Percentiles rank a stretch among this genome's conserved stretches.
Evolutionary conservation across 441 rosid genomes (phyloP).

Genomic region (Viola pubescens): DNA sequence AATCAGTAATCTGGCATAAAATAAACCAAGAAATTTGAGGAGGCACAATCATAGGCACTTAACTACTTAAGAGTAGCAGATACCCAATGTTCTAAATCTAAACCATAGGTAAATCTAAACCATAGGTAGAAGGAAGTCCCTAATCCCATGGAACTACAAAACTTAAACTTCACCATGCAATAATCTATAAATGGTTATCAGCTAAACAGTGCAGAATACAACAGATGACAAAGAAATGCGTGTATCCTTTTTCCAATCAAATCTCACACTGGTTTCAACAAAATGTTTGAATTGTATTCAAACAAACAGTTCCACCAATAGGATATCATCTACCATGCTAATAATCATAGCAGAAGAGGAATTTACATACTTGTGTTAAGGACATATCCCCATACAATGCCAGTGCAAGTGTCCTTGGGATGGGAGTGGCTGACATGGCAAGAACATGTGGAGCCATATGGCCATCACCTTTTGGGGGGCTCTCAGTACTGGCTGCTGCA

Average conservation of each 20-base stretch:
- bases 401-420: slow-evolving; percentile 91
- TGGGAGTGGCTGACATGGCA: slow-evolving; percentile 95
- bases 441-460: slow-evolving; percentile 95
- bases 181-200: no score
- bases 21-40: slow-evolving; percentile 8
- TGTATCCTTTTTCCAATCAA: no score
- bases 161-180: no score
- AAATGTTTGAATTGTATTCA: no score
- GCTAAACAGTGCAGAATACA: no score
- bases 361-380: slow-evolving; percentile 59
- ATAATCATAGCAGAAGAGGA: background rate
- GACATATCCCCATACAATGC: slow-evolving; percentile 90
- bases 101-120: no score
- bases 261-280: no score
- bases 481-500: slow-evolving; percentile 27
- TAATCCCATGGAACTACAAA: no score
- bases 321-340: background rate
- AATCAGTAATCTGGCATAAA: slow-evolving; percentile 65
- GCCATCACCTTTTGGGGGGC: slow-evolving; percentile 39
- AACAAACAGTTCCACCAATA: background rate
- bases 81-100: no score
- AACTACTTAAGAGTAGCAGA: no score
- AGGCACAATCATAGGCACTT: background rate
- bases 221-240: no score
- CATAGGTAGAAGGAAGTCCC: no score